phyloP scores from a whole-genome alignment of 768 basidiomycete genomes.

The Rhizopogon vinicolor region DNA sequence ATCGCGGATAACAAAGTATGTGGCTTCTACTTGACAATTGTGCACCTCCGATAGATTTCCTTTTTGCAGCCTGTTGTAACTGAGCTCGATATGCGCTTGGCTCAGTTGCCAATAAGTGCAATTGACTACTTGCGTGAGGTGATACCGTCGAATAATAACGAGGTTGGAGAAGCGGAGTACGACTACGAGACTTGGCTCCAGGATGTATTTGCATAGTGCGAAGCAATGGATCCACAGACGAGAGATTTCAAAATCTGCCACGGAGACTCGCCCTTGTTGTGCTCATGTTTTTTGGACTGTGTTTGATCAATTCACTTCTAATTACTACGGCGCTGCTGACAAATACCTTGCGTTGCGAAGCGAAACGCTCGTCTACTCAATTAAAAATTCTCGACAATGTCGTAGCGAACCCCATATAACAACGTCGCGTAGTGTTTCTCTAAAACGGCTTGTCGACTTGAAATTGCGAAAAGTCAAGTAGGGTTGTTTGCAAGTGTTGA shows the following conservation, averaged over 20 bases:
- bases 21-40: not conserved
- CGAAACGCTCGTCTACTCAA: too few species aligned
- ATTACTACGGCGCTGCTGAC: too few species aligned
- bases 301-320: too few species aligned
- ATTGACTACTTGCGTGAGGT: conserved; percentile 80
- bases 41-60: conserved; percentile 1
- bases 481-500: too few species aligned
- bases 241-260: not conserved
- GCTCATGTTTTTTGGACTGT: too few species aligned
- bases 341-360: too few species aligned
- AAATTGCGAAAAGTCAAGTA: too few species aligned
- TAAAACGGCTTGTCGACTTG: too few species aligned
- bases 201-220: conserved; percentile 59
- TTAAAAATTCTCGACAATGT: too few species aligned
- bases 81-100: conserved; percentile 85
- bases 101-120: conserved; percentile 68
- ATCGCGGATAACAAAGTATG: conserved; percentile 86
- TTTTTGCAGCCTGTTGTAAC: conserved; percentile 78
- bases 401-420: too few species aligned
- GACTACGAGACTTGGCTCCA: conserved; percentile 84
- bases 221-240: not conserved
- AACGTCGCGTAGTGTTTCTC: too few species aligned
- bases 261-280: not conserved
- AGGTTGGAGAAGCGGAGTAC: conserved; percentile 60
- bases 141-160: conserved; percentile 60